Evolutionary conservation across 768 basidiomycete species (phyloP).

Genomic region (Flagelloscypha sp.): DNA sequence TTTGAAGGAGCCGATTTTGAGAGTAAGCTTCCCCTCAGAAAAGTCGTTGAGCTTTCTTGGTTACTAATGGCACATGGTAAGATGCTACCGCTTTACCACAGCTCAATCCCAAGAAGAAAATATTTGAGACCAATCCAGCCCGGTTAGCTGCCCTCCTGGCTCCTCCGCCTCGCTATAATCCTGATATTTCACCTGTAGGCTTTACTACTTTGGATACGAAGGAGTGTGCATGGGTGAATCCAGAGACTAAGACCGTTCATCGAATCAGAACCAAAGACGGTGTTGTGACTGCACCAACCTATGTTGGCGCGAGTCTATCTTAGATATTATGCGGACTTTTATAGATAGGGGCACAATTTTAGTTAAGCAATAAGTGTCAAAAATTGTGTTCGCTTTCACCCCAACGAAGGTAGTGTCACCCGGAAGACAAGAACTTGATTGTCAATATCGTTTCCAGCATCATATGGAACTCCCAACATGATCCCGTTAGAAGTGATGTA

Average conservation of each 20-base stretch:
- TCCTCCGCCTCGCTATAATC: background rate
- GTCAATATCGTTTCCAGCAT: slow-evolving; percentile 49
- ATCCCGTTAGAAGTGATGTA: slow-evolving; percentile 49
- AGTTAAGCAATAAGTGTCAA: too few relatives aligned
- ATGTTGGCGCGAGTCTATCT: slow-evolving; percentile 89
- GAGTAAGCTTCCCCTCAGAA: slow-evolving; percentile 33
- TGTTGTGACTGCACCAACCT: slow-evolving; percentile 67
- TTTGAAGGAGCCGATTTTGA: slow-evolving; percentile 90
- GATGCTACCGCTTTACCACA: slow-evolving; percentile 66
- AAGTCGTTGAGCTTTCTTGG: slow-evolving; percentile 2
- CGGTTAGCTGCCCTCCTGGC: slow-evolving; percentile 36
- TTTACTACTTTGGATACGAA: slow-evolving; percentile 83
- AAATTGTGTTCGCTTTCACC: too few relatives aligned
- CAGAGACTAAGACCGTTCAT: slow-evolving; percentile 68
- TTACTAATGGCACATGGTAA: slow-evolving; percentile 20
- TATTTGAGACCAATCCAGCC: slow-evolving; percentile 97
- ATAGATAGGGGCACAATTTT: too few relatives aligned
- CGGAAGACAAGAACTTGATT: slow-evolving; percentile 58
- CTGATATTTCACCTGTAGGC: slow-evolving; percentile 31
- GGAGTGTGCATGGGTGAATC: slow-evolving; percentile 93
- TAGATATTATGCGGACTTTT: slow-evolving; percentile 35
- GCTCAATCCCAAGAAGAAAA: slow-evolving; percentile 98
- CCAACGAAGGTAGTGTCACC: slow-evolving; percentile 50
- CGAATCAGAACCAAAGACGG: slow-evolving; percentile 83
- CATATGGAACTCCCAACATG: slow-evolving; percentile 40